Conservation (phyloP, 2,329 filamentous ascomycete species). For the Alternaria atra region DNA sequence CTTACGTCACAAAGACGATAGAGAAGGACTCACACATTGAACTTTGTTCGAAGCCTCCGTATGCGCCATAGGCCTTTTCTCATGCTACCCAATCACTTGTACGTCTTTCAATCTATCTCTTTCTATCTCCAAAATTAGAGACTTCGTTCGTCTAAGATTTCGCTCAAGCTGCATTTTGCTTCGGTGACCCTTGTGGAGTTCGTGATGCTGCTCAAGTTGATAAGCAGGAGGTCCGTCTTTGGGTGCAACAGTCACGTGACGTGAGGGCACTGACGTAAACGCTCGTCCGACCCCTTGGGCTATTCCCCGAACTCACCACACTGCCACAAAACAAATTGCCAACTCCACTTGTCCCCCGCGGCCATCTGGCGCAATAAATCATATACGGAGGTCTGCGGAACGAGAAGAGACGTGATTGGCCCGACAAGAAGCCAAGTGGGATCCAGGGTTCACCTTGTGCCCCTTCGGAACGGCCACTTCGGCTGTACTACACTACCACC, state of each 20-base stretch:
- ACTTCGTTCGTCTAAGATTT: neutral
- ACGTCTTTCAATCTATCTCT: neutral
- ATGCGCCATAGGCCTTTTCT: neutral
- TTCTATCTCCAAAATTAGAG: neutral
- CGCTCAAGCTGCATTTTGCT: neutral
- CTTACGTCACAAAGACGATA: neutral
- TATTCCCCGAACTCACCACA: neutral
- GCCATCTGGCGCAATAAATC: neutral
- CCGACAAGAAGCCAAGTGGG: neutral
- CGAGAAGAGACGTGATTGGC: neutral
- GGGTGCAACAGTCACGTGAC: neutral
- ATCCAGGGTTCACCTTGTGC: constrained; percentile 2
- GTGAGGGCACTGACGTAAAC: neutral
- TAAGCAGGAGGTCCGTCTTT: neutral
- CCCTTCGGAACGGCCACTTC: constrained; percentile 8
- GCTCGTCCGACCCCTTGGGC: neutral
- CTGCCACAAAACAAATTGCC: neutral
- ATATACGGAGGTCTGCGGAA: neutral
- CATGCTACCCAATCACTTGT: neutral
- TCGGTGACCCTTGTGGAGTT: neutral
- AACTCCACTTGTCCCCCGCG: neutral
- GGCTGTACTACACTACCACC: constrained; percentile 5
- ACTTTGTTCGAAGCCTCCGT: neutral
- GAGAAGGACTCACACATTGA: neutral
- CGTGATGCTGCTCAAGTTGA: neutral